Percentiles rank a stretch among this genome's conserved stretches.
phyloP scores from a whole-genome alignment of 306 rosid species.

The Ormosia semicastrata region DNA sequence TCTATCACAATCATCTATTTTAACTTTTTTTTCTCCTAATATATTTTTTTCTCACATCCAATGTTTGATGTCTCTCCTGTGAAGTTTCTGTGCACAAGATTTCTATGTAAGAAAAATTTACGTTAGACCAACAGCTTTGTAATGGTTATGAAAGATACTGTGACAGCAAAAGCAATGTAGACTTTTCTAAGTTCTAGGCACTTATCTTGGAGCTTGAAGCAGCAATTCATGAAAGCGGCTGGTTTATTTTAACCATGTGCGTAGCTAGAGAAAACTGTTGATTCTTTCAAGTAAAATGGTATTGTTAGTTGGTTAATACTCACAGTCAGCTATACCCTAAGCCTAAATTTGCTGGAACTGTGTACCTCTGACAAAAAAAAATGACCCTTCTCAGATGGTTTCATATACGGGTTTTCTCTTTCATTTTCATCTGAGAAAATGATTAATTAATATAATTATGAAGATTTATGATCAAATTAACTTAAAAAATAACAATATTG shows the following conservation, averaged over 20 bases:
- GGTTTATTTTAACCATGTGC: slow-evolving; percentile 31
- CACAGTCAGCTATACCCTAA: not conserved
- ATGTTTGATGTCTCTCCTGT: not conserved
- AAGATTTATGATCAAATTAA: not conserved
- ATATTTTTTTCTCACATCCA: not conserved
- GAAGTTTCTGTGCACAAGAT: no score
- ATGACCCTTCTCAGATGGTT: not conserved
- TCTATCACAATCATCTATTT: no score
- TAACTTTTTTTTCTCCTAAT: no score
- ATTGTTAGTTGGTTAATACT: not conserved
- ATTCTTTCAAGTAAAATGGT: slow-evolving; percentile 8
- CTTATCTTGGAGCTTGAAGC: slow-evolving; percentile 17
- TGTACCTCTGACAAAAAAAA: not conserved
- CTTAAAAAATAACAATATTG: not conserved
- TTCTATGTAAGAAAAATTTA: no score
- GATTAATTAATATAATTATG: not conserved
- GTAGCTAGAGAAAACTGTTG: not conserved
- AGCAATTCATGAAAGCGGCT: not conserved
- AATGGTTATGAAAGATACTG: not conserved
- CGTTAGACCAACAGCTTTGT: not conserved
- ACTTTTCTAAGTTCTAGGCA: not conserved
- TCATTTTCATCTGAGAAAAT: not conserved
- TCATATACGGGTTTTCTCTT: not conserved
- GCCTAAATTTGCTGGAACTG: slow-evolving; percentile 1
- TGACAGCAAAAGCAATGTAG: not conserved